A percentile compares a stretch with the other conserved stretches of the same genome.
These are phyloP conservation scores for Litsea cubeba DNA, from an alignment of 164 flowering plant species.

Conservation along the genomic window DNA sequence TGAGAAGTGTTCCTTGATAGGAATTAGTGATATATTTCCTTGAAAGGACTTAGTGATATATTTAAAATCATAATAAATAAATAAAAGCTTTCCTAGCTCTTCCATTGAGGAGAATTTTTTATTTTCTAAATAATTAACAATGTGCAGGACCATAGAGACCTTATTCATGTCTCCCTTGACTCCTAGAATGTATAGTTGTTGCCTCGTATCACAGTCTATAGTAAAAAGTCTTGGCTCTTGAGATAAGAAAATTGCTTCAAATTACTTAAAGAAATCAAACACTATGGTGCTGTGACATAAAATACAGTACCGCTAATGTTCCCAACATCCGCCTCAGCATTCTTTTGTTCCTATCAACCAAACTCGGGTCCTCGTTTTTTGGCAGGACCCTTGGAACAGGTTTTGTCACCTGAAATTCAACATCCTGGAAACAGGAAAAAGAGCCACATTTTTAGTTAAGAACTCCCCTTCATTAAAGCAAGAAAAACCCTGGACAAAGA, in stretches of 20 bases:
- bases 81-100: too few species aligned
- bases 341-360: conserved; percentile 88
- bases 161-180: too few species aligned
- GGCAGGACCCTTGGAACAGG: conserved; percentile 85
- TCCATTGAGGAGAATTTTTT: too few species aligned
- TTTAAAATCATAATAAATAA: too few species aligned
- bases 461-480: neutral
- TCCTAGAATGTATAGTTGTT: too few species aligned
- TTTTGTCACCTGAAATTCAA: conserved; percentile 41
- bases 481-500: neutral
- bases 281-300: neutral
- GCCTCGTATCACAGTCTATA: too few species aligned
- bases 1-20: too few species aligned
- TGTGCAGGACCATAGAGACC: too few species aligned
- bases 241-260: neutral
- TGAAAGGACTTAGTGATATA: too few species aligned
- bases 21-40: too few species aligned
- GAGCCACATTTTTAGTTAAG: neutral
- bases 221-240: neutral
- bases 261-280: neutral
- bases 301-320: conserved; percentile 71
- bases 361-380: conserved; percentile 73
- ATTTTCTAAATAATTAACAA: too few species aligned
- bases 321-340: conserved; percentile 91
- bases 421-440: conserved; percentile 34